Base-by-base conservation (phyloP, 192 early-diverging fungal genomes). In the Coemansia sp. region DNA sequence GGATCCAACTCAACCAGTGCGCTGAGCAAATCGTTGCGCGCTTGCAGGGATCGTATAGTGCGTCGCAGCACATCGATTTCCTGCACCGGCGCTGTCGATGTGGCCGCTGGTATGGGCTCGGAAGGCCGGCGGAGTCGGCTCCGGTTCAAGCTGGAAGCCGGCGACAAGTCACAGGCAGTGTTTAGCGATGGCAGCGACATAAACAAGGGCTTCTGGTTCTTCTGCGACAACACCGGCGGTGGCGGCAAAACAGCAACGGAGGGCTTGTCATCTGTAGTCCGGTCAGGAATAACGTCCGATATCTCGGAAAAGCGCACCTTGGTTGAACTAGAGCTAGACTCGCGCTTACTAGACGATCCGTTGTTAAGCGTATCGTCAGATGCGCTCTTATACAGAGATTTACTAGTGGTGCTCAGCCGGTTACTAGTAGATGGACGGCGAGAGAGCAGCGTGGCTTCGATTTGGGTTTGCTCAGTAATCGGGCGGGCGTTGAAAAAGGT, bases 401-500 rank as follows among this genome's bases (percentile, higher is more conserved):
- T 55, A 44, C 39, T 23, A 2, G n/a, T 39, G 0, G 38, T 23
- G 28, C 50, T 63, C 32, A 28, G 38, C 5, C 19, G 49, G 50
- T 43, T n/a, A 40, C 46, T 32, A 10, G 46, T 50, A n/a, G 46
- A 47, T 1, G 32, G 63, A 33, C 63, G 63, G 19, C 63, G 63
- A 46, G 63, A 8, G 9, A 67, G 38, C 38, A 73, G 30, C 9
- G 42, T 39, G 17, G 62, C 30, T 21, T 76, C 69, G 14, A 76
- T 61, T 39, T 64, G 44, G 30, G 63, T 61, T 19, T 73, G 76
- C 19, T 77, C 76, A 16, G 30, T 60, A 21, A 47, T 21, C 9
- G 72, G 64, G 1, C 77, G 77, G 2, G 77, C 77, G 30, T 74
- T 74, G 53, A 74, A 70, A 47, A 79, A 79, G 19, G 77, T 79